Evolutionary conservation across 2,329 filamentous ascomycete genomes (phyloP).

Genomic region (Sporothrix curviconia): DNA sequence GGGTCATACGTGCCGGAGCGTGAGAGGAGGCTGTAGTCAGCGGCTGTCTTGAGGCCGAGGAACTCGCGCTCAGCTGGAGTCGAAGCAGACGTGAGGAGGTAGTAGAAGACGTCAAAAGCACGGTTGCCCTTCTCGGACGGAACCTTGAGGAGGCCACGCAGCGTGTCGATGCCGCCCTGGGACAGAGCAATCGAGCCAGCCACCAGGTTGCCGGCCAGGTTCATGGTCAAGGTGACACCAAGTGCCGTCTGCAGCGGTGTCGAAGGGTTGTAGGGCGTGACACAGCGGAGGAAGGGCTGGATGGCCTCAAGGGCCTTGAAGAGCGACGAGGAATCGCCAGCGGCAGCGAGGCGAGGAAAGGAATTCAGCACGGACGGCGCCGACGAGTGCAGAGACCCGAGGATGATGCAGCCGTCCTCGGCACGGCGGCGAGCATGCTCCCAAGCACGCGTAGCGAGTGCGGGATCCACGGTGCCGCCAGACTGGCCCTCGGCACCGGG

Average conservation of each 20-base stretch:
- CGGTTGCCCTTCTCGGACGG: constrained; percentile 74
- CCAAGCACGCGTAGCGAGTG: constrained; percentile 78
- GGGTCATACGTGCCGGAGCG: constrained; percentile 80
- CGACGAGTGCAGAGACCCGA: constrained; percentile 83
- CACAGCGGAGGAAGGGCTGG: constrained; percentile 77
- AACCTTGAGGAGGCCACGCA: constrained; percentile 71
- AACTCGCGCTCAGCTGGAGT: constrained; percentile 85
- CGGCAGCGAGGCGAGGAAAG: constrained; percentile 76
- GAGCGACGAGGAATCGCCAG: constrained; percentile 64
- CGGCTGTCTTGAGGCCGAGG: constrained; percentile 68
- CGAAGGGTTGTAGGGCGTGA: constrained; percentile 85
- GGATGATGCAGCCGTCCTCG: constrained; percentile 86
- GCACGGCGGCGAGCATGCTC: constrained; percentile 91
- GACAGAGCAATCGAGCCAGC: constrained; percentile 72
- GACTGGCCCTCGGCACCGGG: constrained; percentile 59
- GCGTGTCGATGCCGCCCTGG: constrained; percentile 79
- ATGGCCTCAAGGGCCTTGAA: constrained; percentile 76
- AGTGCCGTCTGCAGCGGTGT: constrained; percentile 73
- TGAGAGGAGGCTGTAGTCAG: constrained; percentile 70
- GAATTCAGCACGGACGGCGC: constrained; percentile 75
- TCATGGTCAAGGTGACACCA: constrained; percentile 73
- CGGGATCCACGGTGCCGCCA: constrained; percentile 73
- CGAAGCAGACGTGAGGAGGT: constrained; percentile 85
- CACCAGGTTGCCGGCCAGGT: constrained; percentile 70
- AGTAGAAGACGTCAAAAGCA: constrained; percentile 97